Evolutionary conservation across 257 asterid species (phyloP).

Genomic region (Solanum pinnatisectum): DNA sequence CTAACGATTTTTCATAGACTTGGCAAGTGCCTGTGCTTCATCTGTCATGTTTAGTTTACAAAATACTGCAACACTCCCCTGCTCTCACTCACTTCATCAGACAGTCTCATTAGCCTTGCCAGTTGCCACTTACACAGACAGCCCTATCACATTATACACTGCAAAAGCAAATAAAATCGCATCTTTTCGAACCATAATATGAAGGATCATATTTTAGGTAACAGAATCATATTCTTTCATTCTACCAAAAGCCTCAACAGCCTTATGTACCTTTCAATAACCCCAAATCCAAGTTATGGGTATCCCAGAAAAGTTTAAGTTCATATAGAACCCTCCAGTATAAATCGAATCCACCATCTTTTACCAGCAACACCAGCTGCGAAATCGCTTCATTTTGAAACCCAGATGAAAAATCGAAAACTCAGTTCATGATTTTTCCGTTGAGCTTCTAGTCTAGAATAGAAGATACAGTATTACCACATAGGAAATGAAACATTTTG

Average conservation of each 20-base stretch:
- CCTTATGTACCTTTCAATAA: slow-evolving; percentile 47
- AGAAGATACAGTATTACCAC: slow-evolving; percentile 20
- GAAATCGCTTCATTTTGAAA: background rate
- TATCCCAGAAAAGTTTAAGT: slow-evolving; percentile 9
- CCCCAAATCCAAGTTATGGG: slow-evolving; percentile 41
- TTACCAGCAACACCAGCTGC: slow-evolving; percentile 24
- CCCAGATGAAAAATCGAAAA: slow-evolving; percentile 24
- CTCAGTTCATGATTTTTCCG: slow-evolving; percentile 8
- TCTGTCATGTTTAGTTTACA: background rate
- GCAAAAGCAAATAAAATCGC: background rate
- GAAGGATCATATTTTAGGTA: background rate
- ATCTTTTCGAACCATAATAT: background rate
- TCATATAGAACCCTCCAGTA: slow-evolving; percentile 65
- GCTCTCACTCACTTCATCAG: background rate
- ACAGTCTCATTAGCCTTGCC: background rate
- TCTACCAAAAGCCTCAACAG: slow-evolving; percentile 57
- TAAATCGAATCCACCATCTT: slow-evolving; percentile 29
- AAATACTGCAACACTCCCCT: background rate
- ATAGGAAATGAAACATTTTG: background rate
- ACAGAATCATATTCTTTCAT: slow-evolving; percentile 4
- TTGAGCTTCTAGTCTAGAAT: slow-evolving; percentile 36
- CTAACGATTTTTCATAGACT: background rate
- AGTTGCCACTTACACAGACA: background rate
- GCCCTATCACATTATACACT: background rate
- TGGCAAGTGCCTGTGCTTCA: background rate